Evolutionary conservation across 2,329 filamentous ascomycete genomes (phyloP).

Genomic region (Pyricularia grisea): DNA sequence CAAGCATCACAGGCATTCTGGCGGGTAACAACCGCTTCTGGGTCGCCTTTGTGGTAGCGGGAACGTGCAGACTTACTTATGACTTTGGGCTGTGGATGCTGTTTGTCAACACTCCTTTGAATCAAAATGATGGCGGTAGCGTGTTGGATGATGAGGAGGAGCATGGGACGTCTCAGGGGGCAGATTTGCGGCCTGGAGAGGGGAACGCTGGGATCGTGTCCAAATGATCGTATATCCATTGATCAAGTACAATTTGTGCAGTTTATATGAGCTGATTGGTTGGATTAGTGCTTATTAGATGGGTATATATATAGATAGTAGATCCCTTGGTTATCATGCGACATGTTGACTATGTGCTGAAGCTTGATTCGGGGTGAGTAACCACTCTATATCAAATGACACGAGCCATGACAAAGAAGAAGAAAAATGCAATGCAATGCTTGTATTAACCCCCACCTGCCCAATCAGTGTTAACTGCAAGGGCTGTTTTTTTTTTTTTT

Average conservation of each 20-base stretch:
- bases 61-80: constrained; percentile 42
- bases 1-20: constrained; percentile 44
- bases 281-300: neutral
- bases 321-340: too few species aligned
- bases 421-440: neutral
- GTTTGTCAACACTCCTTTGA: constrained; percentile 48
- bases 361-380: neutral
- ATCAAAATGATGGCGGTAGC: constrained; percentile 24
- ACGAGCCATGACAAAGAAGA: neutral
- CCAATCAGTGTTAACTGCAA: neutral
- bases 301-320: neutral
- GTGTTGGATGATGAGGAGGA: neutral
- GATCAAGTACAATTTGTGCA: neutral
- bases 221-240: neutral
- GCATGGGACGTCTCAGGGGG: neutral
- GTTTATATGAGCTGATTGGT: neutral
- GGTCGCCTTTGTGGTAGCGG: constrained; percentile 52
- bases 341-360: neutral
- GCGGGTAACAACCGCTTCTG: constrained; percentile 45
- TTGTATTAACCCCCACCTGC: neutral
- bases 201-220: neutral
- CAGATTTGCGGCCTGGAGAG: neutral
- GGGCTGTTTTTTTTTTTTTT: neutral
- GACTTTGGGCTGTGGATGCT: constrained; percentile 49
- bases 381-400: neutral